phyloP scores from a whole-genome alignment of 2,329 filamentous ascomycete genomes.

The Metarhizium album region DNA sequence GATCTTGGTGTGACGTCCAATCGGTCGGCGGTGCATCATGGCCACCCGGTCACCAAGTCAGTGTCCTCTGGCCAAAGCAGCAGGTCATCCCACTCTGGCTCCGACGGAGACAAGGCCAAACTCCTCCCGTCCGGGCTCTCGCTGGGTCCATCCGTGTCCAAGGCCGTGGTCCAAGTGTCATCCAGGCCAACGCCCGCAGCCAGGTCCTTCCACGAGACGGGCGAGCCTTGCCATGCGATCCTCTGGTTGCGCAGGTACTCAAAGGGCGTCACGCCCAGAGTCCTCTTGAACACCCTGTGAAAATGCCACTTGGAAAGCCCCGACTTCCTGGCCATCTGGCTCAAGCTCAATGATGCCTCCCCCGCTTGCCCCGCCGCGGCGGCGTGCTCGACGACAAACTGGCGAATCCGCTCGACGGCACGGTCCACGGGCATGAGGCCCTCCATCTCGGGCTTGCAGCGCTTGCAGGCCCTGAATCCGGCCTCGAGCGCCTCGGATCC shows the following conservation, averaged over 20 bases:
- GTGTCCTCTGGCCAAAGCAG: constrained; percentile 10
- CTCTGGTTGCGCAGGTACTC: constrained; percentile 20
- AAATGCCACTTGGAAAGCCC: constrained; percentile 48
- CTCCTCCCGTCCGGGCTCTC: constrained; percentile 1
- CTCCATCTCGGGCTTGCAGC: constrained; percentile 36
- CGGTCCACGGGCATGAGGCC: constrained; percentile 31
- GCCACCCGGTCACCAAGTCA: background rate
- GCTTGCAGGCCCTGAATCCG: constrained; percentile 47
- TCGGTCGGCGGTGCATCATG: background rate
- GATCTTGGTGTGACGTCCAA: too few species aligned
- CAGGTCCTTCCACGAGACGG: background rate
- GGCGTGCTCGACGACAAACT: constrained; percentile 20
- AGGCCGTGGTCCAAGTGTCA: background rate
- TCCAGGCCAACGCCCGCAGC: background rate
- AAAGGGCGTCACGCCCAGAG: constrained; percentile 35
- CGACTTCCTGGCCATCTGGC: constrained; percentile 37
- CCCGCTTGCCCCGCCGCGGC: constrained; percentile 5
- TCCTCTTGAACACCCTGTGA: constrained; percentile 46
- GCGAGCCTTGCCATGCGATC: background rate
- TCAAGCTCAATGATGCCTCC: constrained; percentile 24
- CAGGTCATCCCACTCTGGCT: constrained; percentile 10
- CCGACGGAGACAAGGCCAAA: background rate
- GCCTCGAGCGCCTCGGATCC: constrained; percentile 31
- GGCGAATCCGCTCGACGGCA: constrained; percentile 30
- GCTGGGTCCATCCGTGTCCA: background rate